Percentiles rank a stretch among this genome's conserved stretches.
phyloP scores from a whole-genome alignment of 2,329 filamentous ascomycete genomes.

The Coniochaeta sp. region DNA sequence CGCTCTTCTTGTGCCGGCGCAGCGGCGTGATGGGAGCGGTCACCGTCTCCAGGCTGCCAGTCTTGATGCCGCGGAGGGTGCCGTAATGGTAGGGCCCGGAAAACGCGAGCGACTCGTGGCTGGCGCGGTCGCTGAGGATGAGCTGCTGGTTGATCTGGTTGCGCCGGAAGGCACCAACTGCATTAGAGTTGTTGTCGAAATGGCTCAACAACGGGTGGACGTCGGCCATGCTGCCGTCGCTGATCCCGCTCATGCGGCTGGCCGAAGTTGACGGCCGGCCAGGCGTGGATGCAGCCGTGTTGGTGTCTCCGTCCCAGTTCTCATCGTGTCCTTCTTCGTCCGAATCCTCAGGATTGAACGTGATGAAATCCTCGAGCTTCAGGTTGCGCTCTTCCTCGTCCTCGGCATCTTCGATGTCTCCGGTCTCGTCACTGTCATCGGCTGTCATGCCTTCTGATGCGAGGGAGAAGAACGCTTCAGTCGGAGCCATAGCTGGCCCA shows the following conservation, averaged over 20 bases:
- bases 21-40: slow-evolving; percentile 62
- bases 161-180: slow-evolving; percentile 72
- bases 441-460: slow-evolving; percentile 50
- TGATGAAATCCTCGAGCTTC: slow-evolving; percentile 66
- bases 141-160: slow-evolving; percentile 58
- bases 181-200: slow-evolving; percentile 58
- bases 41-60: slow-evolving; percentile 58
- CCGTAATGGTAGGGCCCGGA: slow-evolving; percentile 53
- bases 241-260: slow-evolving; percentile 34
- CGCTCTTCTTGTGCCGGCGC: slow-evolving; percentile 47
- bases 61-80: slow-evolving; percentile 56
- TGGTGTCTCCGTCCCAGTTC: slow-evolving; percentile 35
- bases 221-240: slow-evolving; percentile 34
- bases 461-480: slow-evolving; percentile 70
- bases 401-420: slow-evolving; percentile 36
- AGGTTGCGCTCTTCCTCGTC: slow-evolving; percentile 60
- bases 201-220: slow-evolving; percentile 53
- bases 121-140: slow-evolving; percentile 53
- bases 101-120: slow-evolving; percentile 56
- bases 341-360: slow-evolving; percentile 55
- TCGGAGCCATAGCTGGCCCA: slow-evolving; percentile 62
- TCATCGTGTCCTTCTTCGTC: slow-evolving; percentile 55
- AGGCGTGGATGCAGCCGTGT: slow-evolving; percentile 37
- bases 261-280: slow-evolving; percentile 28
- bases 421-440: slow-evolving; percentile 43